These are phyloP conservation scores for Exutisphaerella laricina DNA, from an alignment of 2,329 filamentous ascomycete species.

Conservation along the genomic window DNA sequence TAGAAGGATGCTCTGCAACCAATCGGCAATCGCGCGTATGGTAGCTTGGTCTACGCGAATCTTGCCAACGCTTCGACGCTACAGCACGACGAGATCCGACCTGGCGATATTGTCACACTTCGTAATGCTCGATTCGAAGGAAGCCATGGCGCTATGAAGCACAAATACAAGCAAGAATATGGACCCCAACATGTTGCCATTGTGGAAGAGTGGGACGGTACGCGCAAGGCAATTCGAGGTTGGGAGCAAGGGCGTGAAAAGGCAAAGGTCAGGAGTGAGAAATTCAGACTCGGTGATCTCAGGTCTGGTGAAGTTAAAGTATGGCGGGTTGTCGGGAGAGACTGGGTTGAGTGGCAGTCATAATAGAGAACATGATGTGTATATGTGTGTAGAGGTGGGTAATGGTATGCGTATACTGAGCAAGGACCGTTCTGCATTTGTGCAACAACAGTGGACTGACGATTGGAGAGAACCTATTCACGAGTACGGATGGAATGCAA, in stretches of 20 bases:
- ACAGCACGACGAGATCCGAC: slow-evolving; percentile 85
- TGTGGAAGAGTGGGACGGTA: slow-evolving; percentile 95
- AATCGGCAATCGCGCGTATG: slow-evolving; percentile 83
- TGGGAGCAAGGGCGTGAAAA: slow-evolving; percentile 96
- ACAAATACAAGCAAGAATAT: slow-evolving; percentile 84
- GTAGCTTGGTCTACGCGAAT: slow-evolving; percentile 89
- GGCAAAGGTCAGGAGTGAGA: slow-evolving; percentile 80
- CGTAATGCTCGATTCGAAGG: slow-evolving; percentile 93
- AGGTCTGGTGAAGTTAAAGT: slow-evolving; percentile 93
- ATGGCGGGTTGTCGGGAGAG: slow-evolving; percentile 88
- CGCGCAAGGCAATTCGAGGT: slow-evolving; percentile 91
- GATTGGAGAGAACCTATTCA: no score
- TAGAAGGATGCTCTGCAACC: slow-evolving; percentile 69
- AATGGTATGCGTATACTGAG: no score
- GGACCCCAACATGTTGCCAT: slow-evolving; percentile 70
- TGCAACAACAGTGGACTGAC: no score
- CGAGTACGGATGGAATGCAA: no score
- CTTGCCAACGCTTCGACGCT: slow-evolving; percentile 88
- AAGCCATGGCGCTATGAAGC: slow-evolving; percentile 79
- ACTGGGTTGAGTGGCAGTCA: slow-evolving; percentile 82
- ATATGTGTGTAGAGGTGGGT: not conserved
- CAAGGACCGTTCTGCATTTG: no score
- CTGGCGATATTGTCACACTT: slow-evolving; percentile 87
- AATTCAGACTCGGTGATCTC: slow-evolving; percentile 87
- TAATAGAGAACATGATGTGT: not conserved